Evolutionary conservation across 768 basidiomycete genomes (phyloP), one percentile per base, ranked within the genome.

Genomic region (Kockovaella imperatae): DNA sequence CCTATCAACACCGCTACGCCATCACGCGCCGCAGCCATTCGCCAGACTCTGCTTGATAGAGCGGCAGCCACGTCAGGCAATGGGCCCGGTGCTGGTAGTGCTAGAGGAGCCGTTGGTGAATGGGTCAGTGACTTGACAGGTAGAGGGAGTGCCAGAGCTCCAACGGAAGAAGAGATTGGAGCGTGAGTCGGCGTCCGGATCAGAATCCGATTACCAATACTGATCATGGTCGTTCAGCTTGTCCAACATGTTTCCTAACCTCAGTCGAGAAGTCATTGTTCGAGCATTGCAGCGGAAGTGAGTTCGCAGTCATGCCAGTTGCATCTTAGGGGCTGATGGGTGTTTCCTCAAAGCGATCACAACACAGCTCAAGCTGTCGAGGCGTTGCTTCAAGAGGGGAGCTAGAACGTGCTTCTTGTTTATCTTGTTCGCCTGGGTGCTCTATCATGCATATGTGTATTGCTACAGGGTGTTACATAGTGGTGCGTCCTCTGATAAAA

Each of bases 291-390:
- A 90, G 66, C 74, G 84, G 68, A 90, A 84, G 88, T 87, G 61
- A 60, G 79, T 28, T 4, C 7, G 23, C 18, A 25, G 31, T 25
- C 31, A 24, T n/a, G 13, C 28, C 28, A 26, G 10, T 31, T 34
- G 10, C 23, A 5, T 14, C 15, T 32, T 45, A 29, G n/a, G n/a
- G n/a, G 38, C 45, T 39, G 36, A 47, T 35, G n/a, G 34, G 18
- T 6, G 23, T 15, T 26, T 28, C 23, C 29, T 18, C 26, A 14
- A 41, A 56, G 46, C 59, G 87, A 87, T 66, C 75, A 82, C 5
- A 86, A 82, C 61, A 79, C 85, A 35, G 86, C 88, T 75, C 77
- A 74, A 25, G 88, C 88, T 7, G 86, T 87, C 20, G 88, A 89
- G 67, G 81, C 80, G 11, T 74, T 91, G 30, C 73, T 91, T 41